phyloP scores from a whole-genome alignment of 139 green algal species.

The Marvania coccoides region DNA sequence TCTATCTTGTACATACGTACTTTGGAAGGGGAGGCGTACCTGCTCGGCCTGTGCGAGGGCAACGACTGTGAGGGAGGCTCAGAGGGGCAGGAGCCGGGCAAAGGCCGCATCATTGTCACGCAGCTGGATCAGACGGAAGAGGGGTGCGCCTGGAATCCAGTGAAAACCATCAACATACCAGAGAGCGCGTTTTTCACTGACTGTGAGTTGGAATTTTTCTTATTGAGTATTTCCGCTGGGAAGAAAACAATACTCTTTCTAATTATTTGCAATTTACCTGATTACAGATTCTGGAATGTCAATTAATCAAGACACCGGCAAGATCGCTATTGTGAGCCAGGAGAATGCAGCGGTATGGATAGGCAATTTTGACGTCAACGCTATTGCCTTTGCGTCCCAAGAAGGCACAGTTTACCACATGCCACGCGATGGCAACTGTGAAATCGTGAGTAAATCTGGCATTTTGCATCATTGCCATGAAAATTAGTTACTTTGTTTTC shows the following conservation, averaged over 20 bases:
- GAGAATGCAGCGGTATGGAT: conserved; percentile 29
- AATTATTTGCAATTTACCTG: too few species aligned
- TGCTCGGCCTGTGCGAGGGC: conserved; percentile 42
- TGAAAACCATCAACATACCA: conserved; percentile 18
- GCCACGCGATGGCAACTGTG: conserved; percentile 10
- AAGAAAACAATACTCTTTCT: too few species aligned
- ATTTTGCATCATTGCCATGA: too few species aligned
- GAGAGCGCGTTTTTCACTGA: conserved; percentile 20
- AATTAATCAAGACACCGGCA: neutral
- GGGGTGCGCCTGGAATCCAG: conserved; percentile 15
- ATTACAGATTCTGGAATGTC: conserved; percentile 16
- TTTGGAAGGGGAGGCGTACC: conserved; percentile 4
- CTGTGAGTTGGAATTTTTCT: too few species aligned
- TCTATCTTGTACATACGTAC: neutral
- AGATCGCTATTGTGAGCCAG: conserved; percentile 15
- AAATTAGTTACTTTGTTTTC: too few species aligned
- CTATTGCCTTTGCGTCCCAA: conserved; percentile 9
- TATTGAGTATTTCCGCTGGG: too few species aligned
- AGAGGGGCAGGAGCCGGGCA: conserved; percentile 11
- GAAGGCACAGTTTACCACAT: conserved; percentile 28
- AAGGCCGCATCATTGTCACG: conserved; percentile 28
- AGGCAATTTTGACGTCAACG: conserved; percentile 18
- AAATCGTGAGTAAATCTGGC: too few species aligned
- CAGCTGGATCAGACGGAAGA: conserved; percentile 7
- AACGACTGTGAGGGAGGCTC: conserved; percentile 34